Conservation (phyloP, 2,329 filamentous ascomycete species). For the Claviceps arundinis region DNA sequence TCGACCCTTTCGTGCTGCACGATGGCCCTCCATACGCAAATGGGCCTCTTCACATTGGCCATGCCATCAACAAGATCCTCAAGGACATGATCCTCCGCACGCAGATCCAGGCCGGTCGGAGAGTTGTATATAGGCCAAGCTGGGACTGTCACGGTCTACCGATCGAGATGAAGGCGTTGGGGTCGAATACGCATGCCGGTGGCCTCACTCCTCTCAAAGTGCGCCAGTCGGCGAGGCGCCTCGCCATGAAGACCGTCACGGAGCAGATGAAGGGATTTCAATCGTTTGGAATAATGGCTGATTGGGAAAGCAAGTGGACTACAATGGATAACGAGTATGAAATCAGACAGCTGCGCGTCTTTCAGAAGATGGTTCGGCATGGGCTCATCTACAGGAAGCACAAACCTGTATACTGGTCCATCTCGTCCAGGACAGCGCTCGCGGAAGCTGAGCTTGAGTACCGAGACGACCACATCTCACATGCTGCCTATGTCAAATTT, state of each 20-base stretch:
- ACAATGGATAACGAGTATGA: conserved; percentile 71
- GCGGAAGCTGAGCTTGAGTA: conserved; percentile 81
- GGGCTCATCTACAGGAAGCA: conserved; percentile 65
- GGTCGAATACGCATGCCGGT: conserved; percentile 28
- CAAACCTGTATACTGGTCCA: conserved; percentile 81
- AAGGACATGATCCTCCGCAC: conserved; percentile 86
- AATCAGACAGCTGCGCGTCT: conserved; percentile 60
- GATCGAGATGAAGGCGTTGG: conserved; percentile 90
- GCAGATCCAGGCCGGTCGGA: conserved; percentile 57
- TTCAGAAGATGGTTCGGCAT: conserved; percentile 59
- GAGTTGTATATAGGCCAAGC: conserved; percentile 73
- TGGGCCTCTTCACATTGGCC: conserved; percentile 78
- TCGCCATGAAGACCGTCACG: conserved; percentile 56
- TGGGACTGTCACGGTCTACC: conserved; percentile 98
- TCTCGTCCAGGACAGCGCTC: conserved; percentile 63
- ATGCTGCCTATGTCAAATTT: conserved; percentile 68
- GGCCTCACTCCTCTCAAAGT: conserved; percentile 42
- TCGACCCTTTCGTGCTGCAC: conserved; percentile 64
- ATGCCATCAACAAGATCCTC: conserved; percentile 91
- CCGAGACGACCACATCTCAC: conserved; percentile 58
- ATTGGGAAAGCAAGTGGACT: conserved; percentile 64
- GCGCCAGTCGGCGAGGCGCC: conserved; percentile 46
- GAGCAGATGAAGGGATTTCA: conserved; percentile 62
- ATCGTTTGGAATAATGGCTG: conserved; percentile 65
- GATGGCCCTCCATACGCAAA: conserved; percentile 98